Evolutionary conservation across 768 basidiomycete species (phyloP), one percentile per base, ranked within the genome.

Genomic region (Leccinellum rugosiceps): DNA sequence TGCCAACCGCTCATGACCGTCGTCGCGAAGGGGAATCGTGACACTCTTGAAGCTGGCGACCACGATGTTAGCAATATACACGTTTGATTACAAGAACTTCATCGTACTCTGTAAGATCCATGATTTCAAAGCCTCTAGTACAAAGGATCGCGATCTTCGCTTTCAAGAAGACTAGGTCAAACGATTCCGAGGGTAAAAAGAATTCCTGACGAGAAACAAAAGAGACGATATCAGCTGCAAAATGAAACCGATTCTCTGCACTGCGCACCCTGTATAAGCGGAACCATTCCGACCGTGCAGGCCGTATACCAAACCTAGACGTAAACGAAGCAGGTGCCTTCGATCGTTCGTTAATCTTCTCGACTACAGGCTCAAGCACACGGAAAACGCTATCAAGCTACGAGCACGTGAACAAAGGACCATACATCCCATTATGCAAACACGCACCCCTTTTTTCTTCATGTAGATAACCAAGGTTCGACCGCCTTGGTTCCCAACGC

Each of bases 81-180:
- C 11, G 6, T 13, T 19, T 19, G 13, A 30, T 1, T 1, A 10
- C n/a, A 31, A 48, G 30, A 8, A 15, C 17, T 15, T 44, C 8
- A 23, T 71, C 90, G 46, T 76, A 96, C 91, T 95, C 92, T 23
- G 86, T 85, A 43, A 98, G 80, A 64, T 98, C 93, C 90, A 98
- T 98, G 65, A 98, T 96, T 72, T 98, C 95, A 65, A 98, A 98
- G 41, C 95, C 94, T 67, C 92, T 92, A 0, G 90, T 86, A 64
- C 95, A 95, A 28, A 97, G 81, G 56, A 99, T 90, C 4, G 91
- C 94, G 60, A 99, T 90, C 74, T 90, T 91, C 9, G 90, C 90
- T 70, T 95, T 94, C 56, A 98, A 77, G 81, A 98, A 98, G 59
- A 94, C 86, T 44, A 98, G 78, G 67, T 93, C 90, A 61, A 85